A percentile compares a stretch with the other conserved stretches of the same genome.
phyloP scores from a whole-genome alignment of 352 stramenopile genomes.

The Saprolegnia parasitica region DNA sequence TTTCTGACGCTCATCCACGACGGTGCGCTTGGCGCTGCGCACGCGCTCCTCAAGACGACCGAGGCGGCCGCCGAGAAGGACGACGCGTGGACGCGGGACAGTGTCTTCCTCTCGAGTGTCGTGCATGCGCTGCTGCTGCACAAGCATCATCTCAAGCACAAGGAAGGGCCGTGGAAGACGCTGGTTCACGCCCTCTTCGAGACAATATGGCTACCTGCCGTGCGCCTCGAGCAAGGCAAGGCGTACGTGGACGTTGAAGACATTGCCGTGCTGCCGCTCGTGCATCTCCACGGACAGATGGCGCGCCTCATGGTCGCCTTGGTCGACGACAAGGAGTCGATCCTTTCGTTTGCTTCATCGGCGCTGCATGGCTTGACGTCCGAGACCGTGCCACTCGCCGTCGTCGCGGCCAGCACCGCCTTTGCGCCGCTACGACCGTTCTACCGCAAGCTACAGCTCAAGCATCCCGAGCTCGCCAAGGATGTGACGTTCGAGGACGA shows the following conservation, averaged over 20 bases:
- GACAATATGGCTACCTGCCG: background rate
- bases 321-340: background rate
- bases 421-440: background rate
- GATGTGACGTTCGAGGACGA: slow-evolving; percentile 5
- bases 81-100: background rate
- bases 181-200: background rate
- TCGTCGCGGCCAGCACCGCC: background rate
- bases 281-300: background rate
- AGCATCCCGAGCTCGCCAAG: slow-evolving; percentile 3
- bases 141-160: background rate
- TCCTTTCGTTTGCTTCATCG: background rate
- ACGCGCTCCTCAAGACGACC: slow-evolving; percentile 6
- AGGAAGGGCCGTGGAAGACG: background rate
- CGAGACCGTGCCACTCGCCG: background rate
- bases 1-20: slow-evolving; percentile 15
- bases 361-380: background rate
- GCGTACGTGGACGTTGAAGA: background rate
- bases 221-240: slow-evolving; percentile 11
- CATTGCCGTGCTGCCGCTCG: background rate
- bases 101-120: background rate
- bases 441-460: slow-evolving; percentile 8
- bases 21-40: background rate
- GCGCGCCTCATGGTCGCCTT: background rate
- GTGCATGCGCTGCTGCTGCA: background rate
- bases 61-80: background rate